Base-by-base conservation (phyloP, 768 basidiomycete genomes). In the Mycena epipterygia region DNA sequence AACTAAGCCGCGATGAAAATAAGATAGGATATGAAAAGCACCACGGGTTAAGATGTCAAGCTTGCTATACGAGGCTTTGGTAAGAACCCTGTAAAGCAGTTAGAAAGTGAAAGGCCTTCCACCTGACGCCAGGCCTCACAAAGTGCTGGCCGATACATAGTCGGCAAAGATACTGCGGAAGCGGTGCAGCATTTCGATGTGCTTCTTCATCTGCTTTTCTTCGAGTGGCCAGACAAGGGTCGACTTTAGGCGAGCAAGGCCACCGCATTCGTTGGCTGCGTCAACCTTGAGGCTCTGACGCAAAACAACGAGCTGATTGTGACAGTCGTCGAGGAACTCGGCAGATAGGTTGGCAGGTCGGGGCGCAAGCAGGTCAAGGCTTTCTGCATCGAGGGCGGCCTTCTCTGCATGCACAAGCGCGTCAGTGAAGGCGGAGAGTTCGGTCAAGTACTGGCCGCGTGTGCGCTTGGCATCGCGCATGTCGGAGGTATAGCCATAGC, bases 111-210 rank as follows among this genome's bases (percentile, higher is more conserved):
- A 23, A n/a, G n/a, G n/a, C n/a, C n/a, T n/a, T n/a, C n/a, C 29
- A 14, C 51, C 29, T 21, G 37, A 29, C 25, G 44, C 44, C n/a
- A 8, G 5, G 7, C 2, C 62, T 53, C 51, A 63, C 62, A 63
- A 42, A 37, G 51, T 63, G 49, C 16, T 52, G 19, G 51, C 62
- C 27, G 37, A 39, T 25, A 63, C 62, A 12, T 63, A 63, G 49
- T 63, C 62, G 12, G 62, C 37, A 11, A 63, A 63, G 62, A 63
- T 63, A 42, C 51, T 21, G 21, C 62, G 62, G 39, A 63, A 63
- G 21, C 62, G 48, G 62, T 52, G 62, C 8, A 63, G 27, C 62
- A 42, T 53, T 3, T 63, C 62, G 33, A 63, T 53, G 29, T 63
- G 51, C 62, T 53, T 63, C 51, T 53, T 63, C 51, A 23, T 30